Evolutionary conservation across 2,329 filamentous ascomycete genomes (phyloP).

Genomic region (Sporothrix curviconia): DNA sequence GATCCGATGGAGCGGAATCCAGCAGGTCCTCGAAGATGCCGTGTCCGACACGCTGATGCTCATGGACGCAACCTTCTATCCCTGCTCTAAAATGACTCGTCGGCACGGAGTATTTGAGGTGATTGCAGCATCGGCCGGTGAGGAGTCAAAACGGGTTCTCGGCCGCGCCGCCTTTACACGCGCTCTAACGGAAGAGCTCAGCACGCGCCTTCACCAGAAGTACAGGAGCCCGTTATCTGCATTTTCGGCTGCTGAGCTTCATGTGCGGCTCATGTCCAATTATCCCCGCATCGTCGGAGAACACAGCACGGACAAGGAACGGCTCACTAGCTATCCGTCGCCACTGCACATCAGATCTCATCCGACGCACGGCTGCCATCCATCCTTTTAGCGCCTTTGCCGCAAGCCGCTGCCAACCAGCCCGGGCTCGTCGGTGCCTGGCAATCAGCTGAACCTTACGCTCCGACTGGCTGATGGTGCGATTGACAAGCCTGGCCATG

Average conservation of each 20-base stretch:
- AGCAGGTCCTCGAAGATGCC: conserved; percentile 50
- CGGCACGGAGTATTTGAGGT: conserved; percentile 50
- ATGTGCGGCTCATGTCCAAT: conserved; percentile 38
- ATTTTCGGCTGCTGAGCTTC: conserved; percentile 39
- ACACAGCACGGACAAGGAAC: conserved; percentile 40
- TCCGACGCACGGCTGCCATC: conserved; percentile 49
- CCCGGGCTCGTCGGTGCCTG: conserved; percentile 30
- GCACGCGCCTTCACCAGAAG: conserved; percentile 39
- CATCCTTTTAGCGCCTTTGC: conserved; percentile 48
- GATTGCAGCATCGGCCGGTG: conserved; percentile 48
- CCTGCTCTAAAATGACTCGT: conserved; percentile 45
- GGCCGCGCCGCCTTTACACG: conserved; percentile 48
- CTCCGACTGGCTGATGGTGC: conserved; percentile 46
- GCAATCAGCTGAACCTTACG: conserved; percentile 43
- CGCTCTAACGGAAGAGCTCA: conserved; percentile 43
- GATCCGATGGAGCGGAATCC: conserved; percentile 51
- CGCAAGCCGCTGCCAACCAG: conserved; percentile 35
- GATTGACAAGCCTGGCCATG: conserved; percentile 47
- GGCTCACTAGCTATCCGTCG: conserved; percentile 43
- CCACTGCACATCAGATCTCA: conserved; percentile 52
- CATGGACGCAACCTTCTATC: conserved; percentile 54
- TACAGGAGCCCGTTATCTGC: conserved; percentile 40
- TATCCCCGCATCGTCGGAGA: conserved; percentile 49
- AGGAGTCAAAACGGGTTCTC: conserved; percentile 42
- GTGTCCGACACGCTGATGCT: conserved; percentile 50